phyloP scores from a whole-genome alignment of 1,284 basidiomycete species.

The Chiua sp. region DNA sequence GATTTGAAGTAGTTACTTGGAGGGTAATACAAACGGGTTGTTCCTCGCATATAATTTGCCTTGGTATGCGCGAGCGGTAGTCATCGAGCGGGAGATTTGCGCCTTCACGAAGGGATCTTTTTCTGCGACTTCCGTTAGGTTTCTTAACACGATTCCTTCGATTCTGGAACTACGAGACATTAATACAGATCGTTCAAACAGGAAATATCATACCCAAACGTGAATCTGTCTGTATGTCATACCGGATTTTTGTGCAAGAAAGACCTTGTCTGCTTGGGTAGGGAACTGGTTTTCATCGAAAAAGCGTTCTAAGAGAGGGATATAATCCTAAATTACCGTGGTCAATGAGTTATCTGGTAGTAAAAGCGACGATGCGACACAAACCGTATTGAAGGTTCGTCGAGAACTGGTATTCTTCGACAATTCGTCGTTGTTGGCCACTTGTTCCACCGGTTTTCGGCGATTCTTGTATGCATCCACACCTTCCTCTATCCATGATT shows the following conservation, averaged over 20 bases:
- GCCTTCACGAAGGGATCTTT: neutral
- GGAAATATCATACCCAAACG: constrained; percentile 52
- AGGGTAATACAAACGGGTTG: neutral
- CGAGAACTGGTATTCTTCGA: neutral
- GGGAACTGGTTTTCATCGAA: constrained; percentile 57
- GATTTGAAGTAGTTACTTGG: neutral
- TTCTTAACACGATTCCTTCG: constrained; percentile 45
- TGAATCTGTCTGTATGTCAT: constrained; percentile 60
- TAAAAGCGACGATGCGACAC: neutral
- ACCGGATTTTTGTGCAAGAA: constrained; percentile 46
- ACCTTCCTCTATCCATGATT: neutral
- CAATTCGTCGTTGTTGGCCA: neutral
- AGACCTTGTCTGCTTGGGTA: constrained; percentile 43
- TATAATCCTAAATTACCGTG: constrained; percentile 44
- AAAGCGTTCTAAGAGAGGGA: constrained; percentile 52
- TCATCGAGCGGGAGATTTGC: neutral
- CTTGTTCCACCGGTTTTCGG: neutral
- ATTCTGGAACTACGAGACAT: constrained; percentile 48
- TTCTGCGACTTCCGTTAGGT: neutral
- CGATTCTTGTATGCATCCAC: neutral
- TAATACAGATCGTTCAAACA: neutral
- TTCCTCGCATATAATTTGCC: neutral
- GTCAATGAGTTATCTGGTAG: neutral
- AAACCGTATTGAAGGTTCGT: neutral
- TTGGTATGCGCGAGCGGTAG: neutral